Evolutionary conservation across 2,329 filamentous ascomycete genomes (phyloP).

Genomic region (Apiospora aurea): DNA sequence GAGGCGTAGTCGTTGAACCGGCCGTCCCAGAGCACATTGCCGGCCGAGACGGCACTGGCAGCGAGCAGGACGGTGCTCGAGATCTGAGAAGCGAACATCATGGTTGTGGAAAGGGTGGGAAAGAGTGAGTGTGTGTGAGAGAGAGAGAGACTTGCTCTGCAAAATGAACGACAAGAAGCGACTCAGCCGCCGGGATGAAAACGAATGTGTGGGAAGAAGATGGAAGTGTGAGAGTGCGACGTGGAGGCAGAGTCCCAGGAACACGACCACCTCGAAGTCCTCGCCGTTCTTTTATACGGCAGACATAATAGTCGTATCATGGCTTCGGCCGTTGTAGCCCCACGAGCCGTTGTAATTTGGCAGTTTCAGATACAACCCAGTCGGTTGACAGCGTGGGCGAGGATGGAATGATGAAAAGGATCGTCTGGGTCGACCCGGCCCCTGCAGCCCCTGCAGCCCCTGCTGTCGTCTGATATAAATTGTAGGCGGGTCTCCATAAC

Average conservation of each 20-base stretch:
- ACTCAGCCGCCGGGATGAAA: slow-evolving; percentile 9
- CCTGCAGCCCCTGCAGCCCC: background rate
- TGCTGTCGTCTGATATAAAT: slow-evolving; percentile 23
- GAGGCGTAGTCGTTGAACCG: slow-evolving; percentile 61
- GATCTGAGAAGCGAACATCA: slow-evolving; percentile 21
- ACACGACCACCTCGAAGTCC: too few relatives aligned
- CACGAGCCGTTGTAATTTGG: background rate
- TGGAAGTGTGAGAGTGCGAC: background rate
- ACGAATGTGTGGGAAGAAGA: background rate
- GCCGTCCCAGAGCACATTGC: slow-evolving; percentile 66
- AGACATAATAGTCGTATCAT: background rate
- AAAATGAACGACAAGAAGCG: slow-evolving; percentile 11
- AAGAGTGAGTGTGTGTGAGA: background rate
- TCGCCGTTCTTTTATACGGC: background rate
- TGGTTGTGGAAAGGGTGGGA: background rate
- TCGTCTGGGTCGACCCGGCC: slow-evolving; percentile 1
- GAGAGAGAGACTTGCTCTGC: slow-evolving; percentile 8
- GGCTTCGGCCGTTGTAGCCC: background rate
- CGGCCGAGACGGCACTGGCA: slow-evolving; percentile 34
- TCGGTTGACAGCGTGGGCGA: background rate
- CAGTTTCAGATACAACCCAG: slow-evolving; percentile 20
- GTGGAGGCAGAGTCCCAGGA: background rate
- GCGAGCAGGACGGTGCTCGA: slow-evolving; percentile 19
- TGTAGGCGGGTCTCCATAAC: slow-evolving; percentile 13
- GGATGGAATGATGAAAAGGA: slow-evolving; percentile 14